These are phyloP conservation scores for Spinacia oleracea DNA, from an alignment of 179 eudicot genomes.

Conservation along the genomic window DNA sequence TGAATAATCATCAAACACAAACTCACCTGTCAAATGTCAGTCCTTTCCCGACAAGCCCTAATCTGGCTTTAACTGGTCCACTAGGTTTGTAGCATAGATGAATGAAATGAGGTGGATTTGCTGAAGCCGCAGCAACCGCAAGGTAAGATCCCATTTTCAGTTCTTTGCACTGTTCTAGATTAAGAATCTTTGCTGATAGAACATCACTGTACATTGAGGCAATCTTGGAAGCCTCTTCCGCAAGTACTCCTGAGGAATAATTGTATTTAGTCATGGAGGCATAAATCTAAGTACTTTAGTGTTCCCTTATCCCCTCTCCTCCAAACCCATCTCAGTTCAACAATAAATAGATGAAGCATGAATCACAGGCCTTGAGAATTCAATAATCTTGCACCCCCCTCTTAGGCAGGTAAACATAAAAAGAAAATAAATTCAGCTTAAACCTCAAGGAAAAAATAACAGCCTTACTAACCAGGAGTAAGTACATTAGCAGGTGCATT, in stretches of 20 bases:
- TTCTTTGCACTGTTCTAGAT: conserved; percentile 75
- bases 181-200: conserved; percentile 70
- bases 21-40: conserved; percentile 89
- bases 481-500: conserved; percentile 97
- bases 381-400: background rate
- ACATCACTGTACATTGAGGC: conserved; percentile 81
- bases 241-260: conserved; percentile 64
- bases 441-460: background rate
- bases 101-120: conserved; percentile 87
- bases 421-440: background rate
- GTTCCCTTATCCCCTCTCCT: background rate
- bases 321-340: background rate
- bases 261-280: background rate
- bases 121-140: conserved; percentile 92
- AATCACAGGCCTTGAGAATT: background rate
- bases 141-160: conserved; percentile 97
- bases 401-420: background rate
- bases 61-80: conserved; percentile 73
- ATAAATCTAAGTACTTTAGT: background rate
- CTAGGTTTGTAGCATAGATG: conserved; percentile 90
- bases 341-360: background rate
- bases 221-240: conserved; percentile 84
- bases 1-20: background rate
- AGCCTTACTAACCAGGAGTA: conserved; percentile 71
- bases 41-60: conserved; percentile 92